These are phyloP conservation scores for Ophiostoma piceae DNA, from an alignment of 2,329 filamentous ascomycete genomes.

Conservation along the genomic window DNA sequence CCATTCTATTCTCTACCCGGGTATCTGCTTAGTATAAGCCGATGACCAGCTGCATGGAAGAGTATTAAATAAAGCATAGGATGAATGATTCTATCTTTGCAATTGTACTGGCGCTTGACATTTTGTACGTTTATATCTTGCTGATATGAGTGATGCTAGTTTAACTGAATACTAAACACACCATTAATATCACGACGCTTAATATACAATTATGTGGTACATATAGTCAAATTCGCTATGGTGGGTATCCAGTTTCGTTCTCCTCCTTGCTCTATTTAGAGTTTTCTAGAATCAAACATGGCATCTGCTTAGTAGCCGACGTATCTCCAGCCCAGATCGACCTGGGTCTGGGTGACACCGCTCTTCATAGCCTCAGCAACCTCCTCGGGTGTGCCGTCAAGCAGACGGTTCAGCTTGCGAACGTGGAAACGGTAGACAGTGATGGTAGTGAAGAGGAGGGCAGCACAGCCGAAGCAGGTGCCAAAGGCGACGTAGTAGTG, in stretches of 20 bases:
- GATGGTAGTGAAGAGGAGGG: constrained; percentile 27
- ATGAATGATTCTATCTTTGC: no score
- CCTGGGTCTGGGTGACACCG: constrained; percentile 30
- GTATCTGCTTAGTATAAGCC: no score
- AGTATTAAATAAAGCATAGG: no score
- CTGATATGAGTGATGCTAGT: no score
- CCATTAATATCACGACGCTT: no score
- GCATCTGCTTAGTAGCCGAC: constrained; percentile 26
- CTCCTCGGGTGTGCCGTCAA: constrained; percentile 27
- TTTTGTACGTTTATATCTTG: no score
- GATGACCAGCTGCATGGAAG: no score
- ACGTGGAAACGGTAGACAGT: constrained; percentile 28
- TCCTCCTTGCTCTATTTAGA: not conserved
- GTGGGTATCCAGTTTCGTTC: not conserved
- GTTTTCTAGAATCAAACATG: not conserved
- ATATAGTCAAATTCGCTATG: not conserved
- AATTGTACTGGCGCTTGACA: no score
- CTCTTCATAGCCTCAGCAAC: constrained; percentile 29
- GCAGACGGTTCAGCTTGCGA: constrained; percentile 26
- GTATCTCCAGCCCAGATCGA: constrained; percentile 31
- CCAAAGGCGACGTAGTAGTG: constrained; percentile 29
- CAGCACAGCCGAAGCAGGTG: constrained; percentile 27
- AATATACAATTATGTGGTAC: not conserved
- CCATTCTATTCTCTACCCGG: no score
- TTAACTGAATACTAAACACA: no score